phyloP scores from a whole-genome alignment of 768 basidiomycete species.

The Dentipellis fragilis region DNA sequence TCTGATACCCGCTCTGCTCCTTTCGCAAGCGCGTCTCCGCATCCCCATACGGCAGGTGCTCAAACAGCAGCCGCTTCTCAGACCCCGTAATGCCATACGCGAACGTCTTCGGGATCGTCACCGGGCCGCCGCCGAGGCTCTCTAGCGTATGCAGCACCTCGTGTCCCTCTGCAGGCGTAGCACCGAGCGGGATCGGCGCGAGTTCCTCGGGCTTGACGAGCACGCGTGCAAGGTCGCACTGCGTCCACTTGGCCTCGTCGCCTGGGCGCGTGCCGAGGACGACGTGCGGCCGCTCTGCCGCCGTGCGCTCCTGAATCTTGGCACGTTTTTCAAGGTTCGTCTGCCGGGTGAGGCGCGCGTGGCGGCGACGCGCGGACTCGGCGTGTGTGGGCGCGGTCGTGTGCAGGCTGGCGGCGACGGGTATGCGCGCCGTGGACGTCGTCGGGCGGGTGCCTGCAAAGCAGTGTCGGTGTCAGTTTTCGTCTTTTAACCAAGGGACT shows the following conservation, averaged over 20 bases:
- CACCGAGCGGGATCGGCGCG: neutral
- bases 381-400: conserved; percentile 32
- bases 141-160: neutral
- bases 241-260: conserved; percentile 58
- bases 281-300: conserved; percentile 45
- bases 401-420: conserved; percentile 31
- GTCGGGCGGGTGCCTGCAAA: conserved; percentile 16
- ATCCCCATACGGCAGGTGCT: conserved; percentile 49
- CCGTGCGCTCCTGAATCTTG: conserved; percentile 27
- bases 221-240: conserved; percentile 53
- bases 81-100: conserved; percentile 57
- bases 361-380: conserved; percentile 21
- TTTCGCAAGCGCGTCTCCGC: conserved; percentile 14
- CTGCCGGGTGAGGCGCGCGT: conserved; percentile 29
- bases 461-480: neutral
- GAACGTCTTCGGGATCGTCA: conserved; percentile 40
- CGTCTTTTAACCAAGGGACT: neutral
- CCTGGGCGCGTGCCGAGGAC: conserved; percentile 64
- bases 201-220: conserved; percentile 24
- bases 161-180: neutral
- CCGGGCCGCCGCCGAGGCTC: conserved; percentile 23
- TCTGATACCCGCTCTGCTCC: neutral
- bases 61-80: conserved; percentile 58
- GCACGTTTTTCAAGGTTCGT: conserved; percentile 36
- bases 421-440: conserved; percentile 28